Base-by-base conservation (phyloP, 805 yeast species). In the Zygotorulaspora danielsina region DNA sequence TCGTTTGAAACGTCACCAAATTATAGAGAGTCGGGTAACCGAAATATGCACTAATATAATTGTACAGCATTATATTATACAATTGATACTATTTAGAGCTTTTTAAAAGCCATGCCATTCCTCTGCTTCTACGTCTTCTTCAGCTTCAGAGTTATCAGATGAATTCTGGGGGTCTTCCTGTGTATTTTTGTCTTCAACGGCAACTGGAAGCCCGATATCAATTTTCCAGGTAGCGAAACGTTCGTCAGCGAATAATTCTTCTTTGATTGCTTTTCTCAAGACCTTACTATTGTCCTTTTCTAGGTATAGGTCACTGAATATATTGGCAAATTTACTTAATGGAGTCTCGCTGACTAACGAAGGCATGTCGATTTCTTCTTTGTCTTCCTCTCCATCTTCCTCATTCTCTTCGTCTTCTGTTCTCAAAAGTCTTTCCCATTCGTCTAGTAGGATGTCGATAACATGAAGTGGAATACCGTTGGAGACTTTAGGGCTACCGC, bases 381-480 rank as follows among this genome's bases (percentile, higher is more conserved):
- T 66, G 28, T 61, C 66, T 15, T 64, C 69, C 8, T 68, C 69
- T 7, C 67, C 70, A 2, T 69, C 72, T 4, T 69, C 76, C 6
- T 66, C 72, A 7, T 67, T 70, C 2, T 69, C 72, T 3, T 69
- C 76, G 6, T 66, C 72, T 17, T 72, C 75, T 27, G 71, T 69
- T 38, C 66, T 55, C 6, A 69, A 74, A 2, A 81, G 75, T 46
- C 72, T 73, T 54, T 84, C 95, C 44, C 90, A 64, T 64, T 90
- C 98, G 51, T 88, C 97, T 26, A 84, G 61, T 57, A 77, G 79
- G 5, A 93, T 78, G 64, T 93, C 97, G 44, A 84, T 72, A 28
- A 90, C 63, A 66, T 90, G 98, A 59, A 84, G 77, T 12, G 95
- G 81, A 37, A 93, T 72, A 17, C 93, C 93, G 49, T 74, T 75